Evolutionary conservation across 2,329 filamentous ascomycete species (phyloP), one percentile per base, ranked within the genome.

Genomic region (Leptographium procerum): DNA sequence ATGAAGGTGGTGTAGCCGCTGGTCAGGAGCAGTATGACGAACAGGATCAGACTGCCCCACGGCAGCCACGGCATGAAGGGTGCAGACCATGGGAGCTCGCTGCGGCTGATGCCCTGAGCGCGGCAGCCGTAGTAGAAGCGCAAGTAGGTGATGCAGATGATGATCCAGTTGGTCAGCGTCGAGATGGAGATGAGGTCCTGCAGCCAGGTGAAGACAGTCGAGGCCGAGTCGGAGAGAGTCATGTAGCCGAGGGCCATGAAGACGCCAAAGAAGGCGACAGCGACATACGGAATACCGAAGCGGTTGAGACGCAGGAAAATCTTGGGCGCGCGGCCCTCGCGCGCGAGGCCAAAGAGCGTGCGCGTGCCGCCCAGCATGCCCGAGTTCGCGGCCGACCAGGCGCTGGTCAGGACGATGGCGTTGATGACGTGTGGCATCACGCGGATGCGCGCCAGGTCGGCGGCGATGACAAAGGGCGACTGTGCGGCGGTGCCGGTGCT

Each of bases 401-500:
- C 86, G 0, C 85, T 87, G 0, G 84, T 87, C 62, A 91, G 76
- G 63, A 91, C 84, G 26, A 90, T 77, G 36, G 86, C 87, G 68
- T 91, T 91, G 70, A 91, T 84, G 58, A 91, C 80, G 11, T 82
- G 83, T 0, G 86, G 85, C 6, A 91, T 79, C 4, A 79, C 84
- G 6, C 74, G 76, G 59, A 91, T 85, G 1, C 84, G 82, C 2
- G 87, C 87, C 34, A 81, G 78, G 19, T 79, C 76, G 47, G 86
- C 83, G n/a, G 87, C 87, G 61, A 90, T 88, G 60, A 91, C 86
- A 64, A 85, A 88, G 13, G 85, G 86, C 67, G 69, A 73, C 65
- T 79, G 73, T 0, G 76, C 75, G 2, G 61, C 61, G 1, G 56
- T 65, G 56, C 63, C 59, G 3, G 79, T 40, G 51, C 26, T 76